These are phyloP conservation scores for Solanum paucissectum DNA, from an alignment of 257 asterid genomes.

Conservation along the genomic window DNA sequence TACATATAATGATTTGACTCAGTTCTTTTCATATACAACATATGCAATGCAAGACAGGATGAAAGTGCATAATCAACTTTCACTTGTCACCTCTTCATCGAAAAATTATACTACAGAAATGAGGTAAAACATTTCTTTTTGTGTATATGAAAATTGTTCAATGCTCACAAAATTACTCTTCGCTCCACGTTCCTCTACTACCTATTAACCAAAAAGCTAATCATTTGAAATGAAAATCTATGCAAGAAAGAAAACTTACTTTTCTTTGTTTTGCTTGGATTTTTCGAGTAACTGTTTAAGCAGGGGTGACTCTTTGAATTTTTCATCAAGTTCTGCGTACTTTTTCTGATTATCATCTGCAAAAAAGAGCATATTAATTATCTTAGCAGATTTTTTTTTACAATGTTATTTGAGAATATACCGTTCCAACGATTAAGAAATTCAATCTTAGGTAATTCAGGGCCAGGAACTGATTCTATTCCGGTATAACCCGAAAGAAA, in stretches of 20 bases:
- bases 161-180: no score
- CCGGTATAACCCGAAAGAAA: conserved; percentile 72
- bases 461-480: conserved; percentile 89
- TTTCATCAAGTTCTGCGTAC: conserved; percentile 78
- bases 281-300: conserved; percentile 81
- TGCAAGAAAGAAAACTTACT: conserved; percentile 30
- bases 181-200: no score
- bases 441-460: conserved; percentile 71
- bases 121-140: not conserved
- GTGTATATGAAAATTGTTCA: not conserved
- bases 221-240: not conserved
- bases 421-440: conserved; percentile 77
- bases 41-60: not conserved
- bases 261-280: conserved; percentile 59
- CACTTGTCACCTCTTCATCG: not conserved
- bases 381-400: not conserved
- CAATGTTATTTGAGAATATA: conserved; percentile 3
- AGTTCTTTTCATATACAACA: not conserved
- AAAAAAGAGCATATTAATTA: conserved; percentile 10
- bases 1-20: not conserved
- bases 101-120: not conserved
- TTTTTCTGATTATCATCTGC: conserved; percentile 83
- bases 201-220: not conserved
- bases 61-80: not conserved
- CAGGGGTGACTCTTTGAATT: conserved; percentile 78